A percentile compares a stretch with the other conserved stretches of the same genome.
Conservation (phyloP, 140 eudicot genomes). For the Stevia rebaudiana region DNA sequence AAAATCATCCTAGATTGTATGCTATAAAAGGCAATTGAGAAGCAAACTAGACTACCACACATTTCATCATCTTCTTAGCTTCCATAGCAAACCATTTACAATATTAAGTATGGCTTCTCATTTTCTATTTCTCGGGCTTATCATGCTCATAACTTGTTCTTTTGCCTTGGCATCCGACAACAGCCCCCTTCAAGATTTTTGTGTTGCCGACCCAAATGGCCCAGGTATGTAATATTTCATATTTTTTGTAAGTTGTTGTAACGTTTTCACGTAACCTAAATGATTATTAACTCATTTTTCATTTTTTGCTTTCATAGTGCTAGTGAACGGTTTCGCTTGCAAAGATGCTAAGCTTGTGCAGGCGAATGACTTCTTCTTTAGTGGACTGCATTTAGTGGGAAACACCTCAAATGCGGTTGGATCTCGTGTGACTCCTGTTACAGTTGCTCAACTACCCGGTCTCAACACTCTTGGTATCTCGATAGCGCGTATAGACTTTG, state of each 20-base stretch:
- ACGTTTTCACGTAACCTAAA: not conserved
- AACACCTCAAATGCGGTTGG: slow-evolving; percentile 27
- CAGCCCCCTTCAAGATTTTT: slow-evolving; percentile 32
- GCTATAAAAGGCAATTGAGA: slow-evolving; percentile 11
- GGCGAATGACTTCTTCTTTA: slow-evolving; percentile 23
- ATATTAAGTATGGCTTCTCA: not conserved
- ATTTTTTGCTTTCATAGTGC: not conserved
- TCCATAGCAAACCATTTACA: not conserved
- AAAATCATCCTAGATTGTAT: not conserved
- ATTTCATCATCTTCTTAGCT: not conserved
- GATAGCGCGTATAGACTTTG: slow-evolving; percentile 23
- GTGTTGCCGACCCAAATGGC: slow-evolving; percentile 18
- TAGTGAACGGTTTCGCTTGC: slow-evolving; percentile 23
- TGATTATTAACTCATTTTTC: not conserved
- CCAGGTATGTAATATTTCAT: slow-evolving; percentile 22
- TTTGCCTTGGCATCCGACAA: slow-evolving; percentile 13
- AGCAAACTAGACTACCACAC: not conserved
- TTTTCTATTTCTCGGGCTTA: not conserved
- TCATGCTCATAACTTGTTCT: not conserved
- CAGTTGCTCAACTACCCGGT: slow-evolving; percentile 16
- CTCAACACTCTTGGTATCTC: slow-evolving; percentile 26
- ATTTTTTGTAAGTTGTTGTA: too few species aligned
- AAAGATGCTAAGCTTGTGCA: slow-evolving; percentile 17
- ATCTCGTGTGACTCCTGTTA: slow-evolving; percentile 20
- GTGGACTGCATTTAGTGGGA: slow-evolving; percentile 21